phyloP scores from a whole-genome alignment of 1,284 basidiomycete species.

The Afroboletus lepidellus region DNA sequence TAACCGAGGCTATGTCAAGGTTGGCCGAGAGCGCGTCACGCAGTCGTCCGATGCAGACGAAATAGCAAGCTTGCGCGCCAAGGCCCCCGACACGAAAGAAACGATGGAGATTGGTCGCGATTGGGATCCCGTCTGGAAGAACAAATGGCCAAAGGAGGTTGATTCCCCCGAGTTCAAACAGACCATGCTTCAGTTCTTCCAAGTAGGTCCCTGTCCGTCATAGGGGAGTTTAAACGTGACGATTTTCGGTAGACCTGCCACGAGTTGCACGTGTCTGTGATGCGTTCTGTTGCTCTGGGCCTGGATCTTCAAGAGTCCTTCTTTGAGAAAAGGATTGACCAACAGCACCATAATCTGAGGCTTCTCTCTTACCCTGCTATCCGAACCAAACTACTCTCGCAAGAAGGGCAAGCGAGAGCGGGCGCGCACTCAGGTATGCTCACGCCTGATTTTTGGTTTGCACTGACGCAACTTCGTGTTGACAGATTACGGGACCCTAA shows the following conservation, averaged over 20 bases:
- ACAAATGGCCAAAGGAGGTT: slow-evolving; percentile 72
- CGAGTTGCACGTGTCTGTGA: slow-evolving; percentile 68
- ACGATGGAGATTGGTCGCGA: slow-evolving; percentile 84
- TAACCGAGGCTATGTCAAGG: slow-evolving; percentile 78
- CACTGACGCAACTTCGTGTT: neutral
- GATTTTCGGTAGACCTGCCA: slow-evolving; percentile 60
- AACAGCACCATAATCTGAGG: slow-evolving; percentile 76
- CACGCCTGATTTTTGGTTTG: neutral
- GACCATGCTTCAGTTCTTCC: slow-evolving; percentile 73
- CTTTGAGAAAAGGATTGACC: slow-evolving; percentile 72
- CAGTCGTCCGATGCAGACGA: slow-evolving; percentile 70
- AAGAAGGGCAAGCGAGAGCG: slow-evolving; percentile 73
- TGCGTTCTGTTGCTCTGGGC: slow-evolving; percentile 80
- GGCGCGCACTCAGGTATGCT: slow-evolving; percentile 71
- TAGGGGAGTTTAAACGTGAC: neutral
- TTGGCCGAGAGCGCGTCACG: slow-evolving; percentile 80
- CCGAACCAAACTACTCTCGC: slow-evolving; percentile 52
- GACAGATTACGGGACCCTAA: slow-evolving; percentile 79
- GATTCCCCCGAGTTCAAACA: slow-evolving; percentile 66
- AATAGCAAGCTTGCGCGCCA: slow-evolving; percentile 68
- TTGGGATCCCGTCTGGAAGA: slow-evolving; percentile 72
- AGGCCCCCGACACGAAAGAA: slow-evolving; percentile 80
- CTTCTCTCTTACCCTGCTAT: slow-evolving; percentile 76
- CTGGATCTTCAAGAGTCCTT: slow-evolving; percentile 68
- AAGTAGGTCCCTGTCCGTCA: slow-evolving; percentile 37